Base-by-base conservation (phyloP, 192 early-diverging fungal genomes). In the Dissophora ornata region DNA sequence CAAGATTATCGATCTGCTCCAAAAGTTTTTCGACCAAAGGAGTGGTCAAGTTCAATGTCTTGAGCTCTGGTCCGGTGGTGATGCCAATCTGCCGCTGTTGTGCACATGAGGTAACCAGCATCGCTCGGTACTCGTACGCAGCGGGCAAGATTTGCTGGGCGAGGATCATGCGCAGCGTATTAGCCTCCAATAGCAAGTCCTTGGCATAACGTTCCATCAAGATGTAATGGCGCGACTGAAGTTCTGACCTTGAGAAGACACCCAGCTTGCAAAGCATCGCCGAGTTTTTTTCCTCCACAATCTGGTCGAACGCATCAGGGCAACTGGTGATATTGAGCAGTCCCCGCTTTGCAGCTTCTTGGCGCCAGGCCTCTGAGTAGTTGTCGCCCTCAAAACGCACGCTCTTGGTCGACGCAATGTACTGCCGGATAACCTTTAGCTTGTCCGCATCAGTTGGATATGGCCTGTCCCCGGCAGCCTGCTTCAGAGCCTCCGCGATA, bases 331-430 rank as follows among this genome's bases (percentile, higher is more conserved):
- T 97, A 89, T 98, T 99, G 81, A 94, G 95, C 63, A 99, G 87
- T 32, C 97, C 96, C 71, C 97, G 95, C 67, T 85, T 89, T 71
- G 87, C 93, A 42, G 97, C 97, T 87, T 98, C 97, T 26, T 86
- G 73, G 33, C 89, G 88, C 97, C 97, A 99, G 50, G 89, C 92
- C 41, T 93, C 92, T 54, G 95, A 94, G 89, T 99, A 99, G 84
- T 93, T 93, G 88, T 99, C 95, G 67, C 93, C 96, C 81, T 99
- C 97, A 74, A 99, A 99, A 81, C 95, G 90, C 68, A 99, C 87
- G 65, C 81, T 57, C 87, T 94, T 95, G 77, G 88, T 87, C 41
- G 91, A 82, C 30, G 79, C 90, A 79, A 95, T 94, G 79, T 86
- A 96, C 69, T 91, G 66, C 69, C 91, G 90, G 79, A 99, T 93